phyloP scores from a whole-genome alignment of 2,329 filamentous ascomycete species.

The Cytospora chrysosperma region DNA sequence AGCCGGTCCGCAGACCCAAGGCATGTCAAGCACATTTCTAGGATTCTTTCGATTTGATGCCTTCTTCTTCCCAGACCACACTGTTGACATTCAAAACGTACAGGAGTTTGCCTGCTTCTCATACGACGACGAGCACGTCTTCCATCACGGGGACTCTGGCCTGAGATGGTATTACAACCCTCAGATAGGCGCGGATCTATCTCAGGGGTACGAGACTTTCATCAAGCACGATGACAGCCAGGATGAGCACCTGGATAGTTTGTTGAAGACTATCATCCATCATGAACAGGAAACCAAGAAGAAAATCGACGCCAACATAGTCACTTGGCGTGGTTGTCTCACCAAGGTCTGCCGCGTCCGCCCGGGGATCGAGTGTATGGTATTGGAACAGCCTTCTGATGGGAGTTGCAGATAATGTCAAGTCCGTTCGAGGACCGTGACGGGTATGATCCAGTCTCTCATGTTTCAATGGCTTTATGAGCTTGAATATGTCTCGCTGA shows the following conservation, averaged over 20 bases:
- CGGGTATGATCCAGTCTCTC: conserved; percentile 51
- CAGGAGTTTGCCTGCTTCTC: conserved; percentile 93
- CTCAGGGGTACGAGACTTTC: conserved; percentile 78
- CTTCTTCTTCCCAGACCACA: too few relatives aligned
- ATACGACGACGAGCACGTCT: conserved; percentile 80
- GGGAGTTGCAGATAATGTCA: conserved; percentile 68
- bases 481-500: conserved; percentile 16
- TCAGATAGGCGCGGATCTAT: conserved; percentile 68
- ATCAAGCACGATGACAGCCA: conserved; percentile 74
- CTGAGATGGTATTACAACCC: conserved; percentile 88
- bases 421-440: conserved; percentile 79
- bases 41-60: too few relatives aligned
- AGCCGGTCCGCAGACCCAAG: conserved; percentile 73
- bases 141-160: conserved; percentile 73
- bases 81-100: neutral
- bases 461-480: neutral
- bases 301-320: conserved; percentile 71
- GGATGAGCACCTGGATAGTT: conserved; percentile 85
- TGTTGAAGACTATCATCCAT: conserved; percentile 72
- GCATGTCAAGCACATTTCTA: conserved; percentile 47
- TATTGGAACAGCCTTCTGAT: conserved; percentile 1
- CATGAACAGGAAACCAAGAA: conserved; percentile 68
- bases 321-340: conserved; percentile 98
- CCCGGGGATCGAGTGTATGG: neutral
- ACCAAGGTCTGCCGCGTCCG: conserved; percentile 66